Evolutionary conservation across 257 asterid genomes (phyloP).

Genomic region (Avicennia marina): DNA sequence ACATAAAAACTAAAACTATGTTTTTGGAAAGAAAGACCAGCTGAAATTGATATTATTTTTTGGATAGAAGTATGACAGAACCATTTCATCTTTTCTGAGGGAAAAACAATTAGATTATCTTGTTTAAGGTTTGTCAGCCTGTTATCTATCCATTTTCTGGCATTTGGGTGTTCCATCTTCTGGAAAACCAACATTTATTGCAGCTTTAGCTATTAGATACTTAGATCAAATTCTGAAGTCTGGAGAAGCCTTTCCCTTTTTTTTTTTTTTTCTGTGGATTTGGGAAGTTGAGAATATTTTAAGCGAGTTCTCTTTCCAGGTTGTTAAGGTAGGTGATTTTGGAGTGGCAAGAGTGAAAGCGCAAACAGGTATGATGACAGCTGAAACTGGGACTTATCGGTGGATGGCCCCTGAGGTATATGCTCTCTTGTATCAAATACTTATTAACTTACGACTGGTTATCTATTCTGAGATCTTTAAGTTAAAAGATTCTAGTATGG

Average conservation of each 20-base stretch:
- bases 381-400: slow-evolving; percentile 97
- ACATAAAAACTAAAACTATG: background rate
- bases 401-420: slow-evolving; percentile 99
- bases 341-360: slow-evolving; percentile 98
- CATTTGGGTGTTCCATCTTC: background rate
- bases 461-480: no score
- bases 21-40: background rate
- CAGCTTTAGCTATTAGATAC: background rate
- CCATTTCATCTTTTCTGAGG: no score
- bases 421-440: background rate
- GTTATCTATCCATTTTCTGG: background rate
- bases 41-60: background rate
- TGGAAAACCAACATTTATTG: background rate
- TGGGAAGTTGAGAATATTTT: slow-evolving; percentile 16
- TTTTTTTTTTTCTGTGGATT: slow-evolving; percentile 9
- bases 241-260: background rate
- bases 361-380: slow-evolving; percentile 96
- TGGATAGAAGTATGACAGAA: no score
- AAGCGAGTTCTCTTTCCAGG: slow-evolving; percentile 39
- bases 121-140: background rate
- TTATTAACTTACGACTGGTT: no score
- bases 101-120: no score
- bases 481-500: no score
- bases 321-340: slow-evolving; percentile 97
- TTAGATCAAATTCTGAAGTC: background rate